These are phyloP conservation scores for Linderniella brevidens DNA, from an alignment of 257 asterid genomes.

Conservation along the genomic window DNA sequence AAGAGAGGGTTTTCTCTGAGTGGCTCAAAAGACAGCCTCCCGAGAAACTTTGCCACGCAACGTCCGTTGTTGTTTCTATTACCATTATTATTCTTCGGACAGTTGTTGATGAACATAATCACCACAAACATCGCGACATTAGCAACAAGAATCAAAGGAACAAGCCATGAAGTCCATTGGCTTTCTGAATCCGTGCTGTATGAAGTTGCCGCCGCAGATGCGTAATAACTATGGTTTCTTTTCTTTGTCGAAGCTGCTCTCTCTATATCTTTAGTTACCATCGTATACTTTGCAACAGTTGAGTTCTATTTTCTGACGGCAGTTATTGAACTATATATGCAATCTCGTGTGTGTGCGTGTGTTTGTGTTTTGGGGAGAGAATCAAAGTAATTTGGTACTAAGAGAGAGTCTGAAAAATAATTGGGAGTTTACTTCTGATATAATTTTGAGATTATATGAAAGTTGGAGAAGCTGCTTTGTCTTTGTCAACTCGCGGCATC, in stretches of 20 bases:
- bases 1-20: constrained; percentile 82
- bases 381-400: too few relatives aligned
- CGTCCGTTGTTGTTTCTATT: constrained; percentile 10
- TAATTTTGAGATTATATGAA: too few relatives aligned
- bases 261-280: constrained; percentile 64
- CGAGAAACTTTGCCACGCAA: constrained; percentile 73
- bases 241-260: constrained; percentile 26
- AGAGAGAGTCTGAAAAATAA: too few relatives aligned
- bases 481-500: too few relatives aligned
- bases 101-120: constrained; percentile 72
- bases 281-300: constrained; percentile 6
- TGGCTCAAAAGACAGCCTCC: constrained; percentile 93
- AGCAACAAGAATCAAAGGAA: constrained; percentile 75
- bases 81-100: constrained; percentile 39
- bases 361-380: too few relatives aligned
- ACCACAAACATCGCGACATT: constrained; percentile 67
- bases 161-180: constrained; percentile 75
- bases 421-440: too few relatives aligned
- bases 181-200: constrained; percentile 46
- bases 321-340: too few relatives aligned
- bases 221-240: constrained; percentile 11
- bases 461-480: too few relatives aligned
- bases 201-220: constrained; percentile 9
- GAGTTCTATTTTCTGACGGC: neutral
- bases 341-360: too few relatives aligned